These are phyloP conservation scores for Acer campestre DNA, from an alignment of 345 rosid genomes.

Conservation along the genomic window DNA sequence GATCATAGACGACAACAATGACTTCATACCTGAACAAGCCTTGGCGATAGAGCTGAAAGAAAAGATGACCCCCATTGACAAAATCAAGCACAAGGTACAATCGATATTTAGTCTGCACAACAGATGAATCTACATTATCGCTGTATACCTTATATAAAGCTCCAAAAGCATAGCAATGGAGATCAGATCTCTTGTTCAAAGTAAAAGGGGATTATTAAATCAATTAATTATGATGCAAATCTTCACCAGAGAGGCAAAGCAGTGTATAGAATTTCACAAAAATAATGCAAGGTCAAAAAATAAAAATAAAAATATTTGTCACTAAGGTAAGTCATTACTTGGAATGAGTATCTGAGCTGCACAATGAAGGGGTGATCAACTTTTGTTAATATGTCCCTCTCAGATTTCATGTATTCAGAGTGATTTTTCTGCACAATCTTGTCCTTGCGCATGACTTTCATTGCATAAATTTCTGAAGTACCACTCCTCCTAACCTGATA, in stretches of 20 bases:
- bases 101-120: constrained; percentile 51
- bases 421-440: constrained; percentile 52
- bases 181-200: not conserved
- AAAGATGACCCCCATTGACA: constrained; percentile 52
- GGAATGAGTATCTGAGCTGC: constrained; percentile 54
- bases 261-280: not conserved
- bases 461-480: constrained; percentile 50
- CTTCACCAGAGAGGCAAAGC: not conserved
- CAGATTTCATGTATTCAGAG: constrained; percentile 54
- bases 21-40: constrained; percentile 47
- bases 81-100: constrained; percentile 50
- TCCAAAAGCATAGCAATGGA: not conserved
- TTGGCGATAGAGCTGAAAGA: constrained; percentile 51
- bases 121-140: not conserved
- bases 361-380: constrained; percentile 53
- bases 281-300: not conserved
- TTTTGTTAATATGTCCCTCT: constrained; percentile 49
- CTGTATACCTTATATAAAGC: not conserved
- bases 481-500: constrained; percentile 48
- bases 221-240: not conserved
- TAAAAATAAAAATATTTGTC: not conserved
- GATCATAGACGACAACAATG: constrained; percentile 8
- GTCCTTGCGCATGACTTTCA: constrained; percentile 60
- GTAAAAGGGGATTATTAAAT: not conserved
- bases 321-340: constrained; percentile 22